phyloP scores from a whole-genome alignment of 2,329 filamentous ascomycete species.

The Lasiodiplodia sp. region DNA sequence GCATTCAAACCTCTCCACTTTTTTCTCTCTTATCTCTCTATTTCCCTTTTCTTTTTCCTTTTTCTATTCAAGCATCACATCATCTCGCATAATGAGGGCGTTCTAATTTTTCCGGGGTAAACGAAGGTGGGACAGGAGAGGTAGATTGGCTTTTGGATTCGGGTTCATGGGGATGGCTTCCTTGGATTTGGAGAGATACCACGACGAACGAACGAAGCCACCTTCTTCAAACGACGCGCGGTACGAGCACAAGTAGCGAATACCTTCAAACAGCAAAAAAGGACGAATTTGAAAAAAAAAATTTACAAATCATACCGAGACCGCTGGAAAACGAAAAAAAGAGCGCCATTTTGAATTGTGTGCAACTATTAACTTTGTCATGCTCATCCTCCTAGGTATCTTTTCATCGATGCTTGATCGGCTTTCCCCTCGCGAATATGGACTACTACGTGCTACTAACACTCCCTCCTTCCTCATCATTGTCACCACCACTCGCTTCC shows the following conservation, averaged over 20 bases:
- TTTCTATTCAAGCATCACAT: conserved; percentile 2
- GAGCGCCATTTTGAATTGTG: neutral
- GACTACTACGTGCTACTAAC: conserved; percentile 9
- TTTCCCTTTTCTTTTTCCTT: neutral
- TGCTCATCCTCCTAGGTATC: conserved; percentile 4
- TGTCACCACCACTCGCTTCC: neutral
- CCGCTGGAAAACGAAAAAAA: too few relatives aligned
- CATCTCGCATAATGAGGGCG: conserved; percentile 20
- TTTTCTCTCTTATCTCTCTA: neutral
- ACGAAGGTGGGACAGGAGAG: neutral
- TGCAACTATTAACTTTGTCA: neutral
- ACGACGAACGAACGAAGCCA: neutral
- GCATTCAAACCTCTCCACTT: neutral
- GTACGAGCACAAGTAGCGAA: too few relatives aligned
- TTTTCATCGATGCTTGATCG: neutral
- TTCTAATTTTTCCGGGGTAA: neutral
- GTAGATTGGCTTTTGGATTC: neutral
- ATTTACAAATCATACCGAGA: too few relatives aligned
- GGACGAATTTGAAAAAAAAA: too few relatives aligned
- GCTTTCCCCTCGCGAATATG: neutral
- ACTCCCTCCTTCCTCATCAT: neutral
- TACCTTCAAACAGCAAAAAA: too few relatives aligned
- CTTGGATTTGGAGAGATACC: neutral
- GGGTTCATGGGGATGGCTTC: neutral
- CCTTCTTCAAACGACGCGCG: too few relatives aligned